Percentiles rank a stretch among this genome's conserved stretches.
Conservation (phyloP, 371 early-diverging fungal species). For the Chytridium lagenaria region DNA sequence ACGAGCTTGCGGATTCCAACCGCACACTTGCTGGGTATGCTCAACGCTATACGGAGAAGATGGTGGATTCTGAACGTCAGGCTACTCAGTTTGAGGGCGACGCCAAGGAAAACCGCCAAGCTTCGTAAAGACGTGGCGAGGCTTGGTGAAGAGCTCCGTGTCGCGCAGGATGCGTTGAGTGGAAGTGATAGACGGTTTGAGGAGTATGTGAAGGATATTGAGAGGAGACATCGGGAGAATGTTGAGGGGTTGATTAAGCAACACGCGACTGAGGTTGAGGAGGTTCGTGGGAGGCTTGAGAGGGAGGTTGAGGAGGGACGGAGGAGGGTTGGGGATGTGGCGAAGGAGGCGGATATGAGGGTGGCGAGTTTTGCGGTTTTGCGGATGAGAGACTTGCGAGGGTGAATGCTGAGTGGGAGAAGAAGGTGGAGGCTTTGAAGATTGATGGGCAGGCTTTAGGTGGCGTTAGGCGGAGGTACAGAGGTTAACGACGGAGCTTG, state of each 20-base stretch:
- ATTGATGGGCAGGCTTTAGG: background rate
- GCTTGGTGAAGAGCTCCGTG: background rate
- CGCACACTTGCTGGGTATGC: constrained; percentile 6
- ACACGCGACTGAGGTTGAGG: background rate
- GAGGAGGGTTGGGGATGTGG: background rate
- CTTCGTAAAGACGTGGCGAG: background rate
- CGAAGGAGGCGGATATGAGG: background rate
- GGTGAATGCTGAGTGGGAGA: constrained; percentile 1
- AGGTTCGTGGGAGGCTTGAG: background rate
- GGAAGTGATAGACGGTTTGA: background rate
- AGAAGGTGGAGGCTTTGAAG: background rate
- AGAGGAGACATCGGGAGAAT: constrained; percentile 2
- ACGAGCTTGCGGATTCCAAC: background rate
- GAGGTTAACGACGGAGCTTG: constrained; percentile 7
- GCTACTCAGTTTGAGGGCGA: background rate
- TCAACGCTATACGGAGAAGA: background rate
- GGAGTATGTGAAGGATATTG: background rate
- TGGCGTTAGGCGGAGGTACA: no score
- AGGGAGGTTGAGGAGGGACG: background rate
- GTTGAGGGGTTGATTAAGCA: background rate
- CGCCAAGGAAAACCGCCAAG: background rate
- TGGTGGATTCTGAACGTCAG: background rate
- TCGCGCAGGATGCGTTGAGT: background rate
- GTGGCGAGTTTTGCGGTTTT: background rate
- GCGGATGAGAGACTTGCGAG: background rate